A percentile compares a stretch with the other conserved stretches of the same genome.
These are phyloP conservation scores for Coemansia sp. DNA, from an alignment of 192 early-diverging fungal species.

Conservation along the genomic window DNA sequence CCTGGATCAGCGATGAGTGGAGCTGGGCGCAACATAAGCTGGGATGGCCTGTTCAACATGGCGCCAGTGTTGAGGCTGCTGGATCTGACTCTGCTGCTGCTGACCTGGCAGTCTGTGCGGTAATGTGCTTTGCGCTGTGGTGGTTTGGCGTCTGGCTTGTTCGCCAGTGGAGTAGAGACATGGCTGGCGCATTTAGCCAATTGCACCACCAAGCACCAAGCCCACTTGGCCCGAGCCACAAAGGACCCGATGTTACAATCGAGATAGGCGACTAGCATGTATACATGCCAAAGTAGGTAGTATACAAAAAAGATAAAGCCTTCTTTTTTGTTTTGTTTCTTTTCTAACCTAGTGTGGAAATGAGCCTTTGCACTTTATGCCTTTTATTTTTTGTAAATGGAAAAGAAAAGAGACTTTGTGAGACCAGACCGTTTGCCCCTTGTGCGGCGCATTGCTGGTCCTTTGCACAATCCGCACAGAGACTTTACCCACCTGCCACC, in stretches of 20 bases:
- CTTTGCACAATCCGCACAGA: slow-evolving; percentile 18
- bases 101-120: slow-evolving; percentile 8
- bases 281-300: not conserved
- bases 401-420: slow-evolving; percentile 5
- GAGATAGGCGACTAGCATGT: not conserved
- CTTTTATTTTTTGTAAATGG: slow-evolving; percentile 1
- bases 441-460: slow-evolving; percentile 26
- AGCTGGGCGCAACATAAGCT: not conserved
- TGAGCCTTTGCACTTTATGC: not conserved
- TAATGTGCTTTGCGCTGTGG: slow-evolving; percentile 20
- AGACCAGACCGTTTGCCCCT: slow-evolving; percentile 1
- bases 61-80: not conserved
- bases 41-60: not conserved
- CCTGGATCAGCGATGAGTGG: not conserved
- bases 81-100: not conserved
- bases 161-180: slow-evolving; percentile 19
- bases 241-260: not conserved
- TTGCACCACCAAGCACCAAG: not conserved
- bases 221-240: not conserved
- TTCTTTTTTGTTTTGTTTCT: not conserved
- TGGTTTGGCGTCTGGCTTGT: slow-evolving; percentile 33
- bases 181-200: slow-evolving; percentile 4
- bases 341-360: not conserved
- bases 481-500: slow-evolving; percentile 35
- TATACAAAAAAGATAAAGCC: not conserved